Evolutionary conservation across 768 basidiomycete species (phyloP).

Genomic region (Sarcodon aspratus): DNA sequence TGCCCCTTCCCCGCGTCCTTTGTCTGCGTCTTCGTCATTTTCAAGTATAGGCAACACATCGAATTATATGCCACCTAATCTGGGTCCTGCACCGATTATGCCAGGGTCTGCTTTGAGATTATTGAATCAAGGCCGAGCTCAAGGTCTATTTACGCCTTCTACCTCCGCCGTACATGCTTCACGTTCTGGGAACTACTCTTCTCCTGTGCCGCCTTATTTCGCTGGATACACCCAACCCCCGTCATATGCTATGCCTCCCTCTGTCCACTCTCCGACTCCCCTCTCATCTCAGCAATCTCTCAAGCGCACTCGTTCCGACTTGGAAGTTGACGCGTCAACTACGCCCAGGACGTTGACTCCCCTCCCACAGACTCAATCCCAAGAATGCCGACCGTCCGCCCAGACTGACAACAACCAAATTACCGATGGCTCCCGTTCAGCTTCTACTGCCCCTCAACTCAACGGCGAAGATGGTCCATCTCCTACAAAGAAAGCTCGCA

Average conservation of each 20-base stretch:
- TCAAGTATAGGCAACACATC: slow-evolving; percentile 28
- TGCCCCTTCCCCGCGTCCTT: slow-evolving; percentile 44
- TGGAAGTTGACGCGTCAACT: slow-evolving; percentile 36
- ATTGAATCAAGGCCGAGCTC: slow-evolving; percentile 76
- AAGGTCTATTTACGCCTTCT: slow-evolving; percentile 79
- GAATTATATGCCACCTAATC: slow-evolving; percentile 18
- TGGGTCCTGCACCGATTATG: slow-evolving; percentile 79
- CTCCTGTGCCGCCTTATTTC: slow-evolving; percentile 38
- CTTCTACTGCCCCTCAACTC: slow-evolving; percentile 34
- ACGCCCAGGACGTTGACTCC: slow-evolving; percentile 5
- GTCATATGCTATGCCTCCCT: slow-evolving; percentile 25
- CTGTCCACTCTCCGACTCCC: slow-evolving; percentile 21
- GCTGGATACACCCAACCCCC: slow-evolving; percentile 39
- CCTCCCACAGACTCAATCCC: slow-evolving; percentile 11
- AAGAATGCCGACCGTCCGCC: slow-evolving; percentile 18
- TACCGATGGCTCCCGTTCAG: slow-evolving; percentile 35
- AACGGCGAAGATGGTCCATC: slow-evolving; percentile 57
- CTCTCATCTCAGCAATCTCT: slow-evolving; percentile 22
- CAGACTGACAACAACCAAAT: slow-evolving; percentile 29
- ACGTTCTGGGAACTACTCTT: slow-evolving; percentile 35
- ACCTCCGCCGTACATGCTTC: slow-evolving; percentile 46
- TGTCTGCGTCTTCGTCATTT: slow-evolving; percentile 61
- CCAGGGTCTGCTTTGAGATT: slow-evolving; percentile 78
- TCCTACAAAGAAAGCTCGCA: slow-evolving; percentile 62
- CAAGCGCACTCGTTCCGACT: slow-evolving; percentile 56